Percentiles rank a stretch among this genome's conserved stretches.
phyloP scores from a whole-genome alignment of 257 asterid genomes.

The Fraxinus americana region DNA sequence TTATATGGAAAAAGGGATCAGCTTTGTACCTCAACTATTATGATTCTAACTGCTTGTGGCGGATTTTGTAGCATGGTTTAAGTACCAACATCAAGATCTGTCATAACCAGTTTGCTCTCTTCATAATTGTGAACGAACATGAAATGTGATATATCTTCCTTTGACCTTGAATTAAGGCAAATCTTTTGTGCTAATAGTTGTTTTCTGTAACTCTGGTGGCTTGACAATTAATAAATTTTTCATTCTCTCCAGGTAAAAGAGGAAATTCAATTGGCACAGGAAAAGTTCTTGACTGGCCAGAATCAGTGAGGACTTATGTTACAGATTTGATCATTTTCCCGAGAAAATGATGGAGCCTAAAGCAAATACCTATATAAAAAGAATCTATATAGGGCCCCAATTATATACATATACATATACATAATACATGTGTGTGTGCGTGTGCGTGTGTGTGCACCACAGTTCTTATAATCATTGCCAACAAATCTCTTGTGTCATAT shows the following conservation, averaged over 20 bases:
- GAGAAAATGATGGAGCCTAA: not conserved
- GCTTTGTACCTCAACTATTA: too few relatives aligned
- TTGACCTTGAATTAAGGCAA: too few relatives aligned
- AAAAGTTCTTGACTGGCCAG: slow-evolving; percentile 20
- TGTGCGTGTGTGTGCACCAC: not conserved
- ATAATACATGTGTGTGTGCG: not conserved
- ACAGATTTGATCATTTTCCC: not conserved
- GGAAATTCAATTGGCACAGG: slow-evolving; percentile 35
- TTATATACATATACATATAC: not conserved
- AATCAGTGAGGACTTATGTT: slow-evolving; percentile 36
- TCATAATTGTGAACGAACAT: too few relatives aligned
- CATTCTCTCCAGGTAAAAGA: slow-evolving; percentile 46
- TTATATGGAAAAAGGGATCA: too few relatives aligned
- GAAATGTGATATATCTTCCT: too few relatives aligned
- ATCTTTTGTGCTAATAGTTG: too few relatives aligned
- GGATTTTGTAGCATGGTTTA: too few relatives aligned
- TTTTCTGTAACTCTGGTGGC: too few relatives aligned
- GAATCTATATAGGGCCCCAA: not conserved
- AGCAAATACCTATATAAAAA: not conserved
- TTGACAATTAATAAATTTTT: not conserved
- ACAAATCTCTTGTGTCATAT: slow-evolving; percentile 4
- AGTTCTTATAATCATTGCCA: not conserved
- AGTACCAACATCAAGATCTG: too few relatives aligned
- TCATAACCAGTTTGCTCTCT: too few relatives aligned
- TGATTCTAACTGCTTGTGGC: too few relatives aligned